Conservation (phyloP, 345 rosid species). For the Moringa oleifera region DNA sequence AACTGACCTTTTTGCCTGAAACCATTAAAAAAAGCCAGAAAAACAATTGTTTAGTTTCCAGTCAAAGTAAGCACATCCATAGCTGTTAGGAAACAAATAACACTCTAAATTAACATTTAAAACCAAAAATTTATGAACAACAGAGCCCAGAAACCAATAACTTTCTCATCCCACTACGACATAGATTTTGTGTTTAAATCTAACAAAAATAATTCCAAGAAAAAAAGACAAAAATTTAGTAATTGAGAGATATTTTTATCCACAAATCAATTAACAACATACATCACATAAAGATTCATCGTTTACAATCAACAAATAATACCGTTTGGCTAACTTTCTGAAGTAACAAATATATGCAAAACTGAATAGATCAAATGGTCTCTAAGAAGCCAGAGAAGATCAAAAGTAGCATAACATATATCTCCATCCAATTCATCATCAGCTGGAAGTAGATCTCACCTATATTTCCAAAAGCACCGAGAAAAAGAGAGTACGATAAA, state of each 20-base stretch:
- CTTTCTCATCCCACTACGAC: neutral
- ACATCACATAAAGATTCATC: too few species aligned
- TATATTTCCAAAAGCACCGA: neutral
- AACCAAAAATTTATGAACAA: neutral
- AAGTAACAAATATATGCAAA: neutral
- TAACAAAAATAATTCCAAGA: neutral
- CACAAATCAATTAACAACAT: too few species aligned
- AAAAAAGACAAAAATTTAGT: too few species aligned
- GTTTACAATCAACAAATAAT: too few species aligned
- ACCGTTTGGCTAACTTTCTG: too few species aligned
- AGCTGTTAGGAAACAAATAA: neutral
- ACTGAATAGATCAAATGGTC: neutral
- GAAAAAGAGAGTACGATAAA: neutral
- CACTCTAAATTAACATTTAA: neutral
- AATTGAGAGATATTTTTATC: too few species aligned
- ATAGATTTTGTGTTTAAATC: too few species aligned
- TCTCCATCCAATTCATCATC: neutral
- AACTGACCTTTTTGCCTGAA: neutral
- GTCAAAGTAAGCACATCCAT: neutral
- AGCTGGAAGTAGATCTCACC: slow-evolving; percentile 4
- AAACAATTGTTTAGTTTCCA: too few species aligned
- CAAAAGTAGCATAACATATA: neutral
- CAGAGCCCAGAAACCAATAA: neutral
- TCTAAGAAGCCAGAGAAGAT: too few species aligned
- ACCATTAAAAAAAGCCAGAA: too few species aligned